Percentiles rank a stretch among this genome's conserved stretches.
These are phyloP conservation scores for Danielozyma ontarioensis DNA, from an alignment of 805 yeast species.

Conservation along the genomic window DNA sequence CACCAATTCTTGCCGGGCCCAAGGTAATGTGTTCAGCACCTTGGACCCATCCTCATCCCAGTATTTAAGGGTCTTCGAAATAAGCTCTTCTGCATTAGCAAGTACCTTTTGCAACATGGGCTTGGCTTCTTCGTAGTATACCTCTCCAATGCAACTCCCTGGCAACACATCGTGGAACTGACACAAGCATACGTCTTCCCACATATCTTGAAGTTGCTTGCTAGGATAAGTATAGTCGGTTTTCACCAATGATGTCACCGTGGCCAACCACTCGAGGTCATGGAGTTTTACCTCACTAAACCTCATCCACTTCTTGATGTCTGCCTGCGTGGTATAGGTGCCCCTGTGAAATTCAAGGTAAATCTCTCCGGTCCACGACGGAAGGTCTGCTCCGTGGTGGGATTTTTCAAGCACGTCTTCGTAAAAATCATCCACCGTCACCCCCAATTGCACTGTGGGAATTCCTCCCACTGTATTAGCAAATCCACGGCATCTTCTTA, in stretches of 20 bases:
- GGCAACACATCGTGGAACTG: constrained; percentile 99
- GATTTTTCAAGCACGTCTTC: constrained; percentile 59
- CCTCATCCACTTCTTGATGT: constrained; percentile 77
- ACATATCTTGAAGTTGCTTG: constrained; percentile 57
- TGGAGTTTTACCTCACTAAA: constrained; percentile 69
- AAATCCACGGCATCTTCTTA: constrained; percentile 86
- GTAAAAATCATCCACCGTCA: constrained; percentile 76
- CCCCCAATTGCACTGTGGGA: constrained; percentile 78
- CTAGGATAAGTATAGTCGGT: constrained; percentile 67
- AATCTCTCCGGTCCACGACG: constrained; percentile 90
- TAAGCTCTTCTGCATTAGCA: constrained; percentile 47
- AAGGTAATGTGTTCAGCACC: constrained; percentile 55
- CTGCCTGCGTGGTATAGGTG: constrained; percentile 92
- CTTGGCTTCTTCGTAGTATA: constrained; percentile 74
- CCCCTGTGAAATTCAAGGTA: constrained; percentile 96
- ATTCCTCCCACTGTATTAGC: constrained; percentile 74
- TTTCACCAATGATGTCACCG: constrained; percentile 57
- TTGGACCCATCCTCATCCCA: constrained; percentile 9
- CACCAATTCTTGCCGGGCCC: constrained; percentile 51
- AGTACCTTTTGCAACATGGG: constrained; percentile 65
- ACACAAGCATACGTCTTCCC: constrained; percentile 87
- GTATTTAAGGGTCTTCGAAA: constrained; percentile 40
- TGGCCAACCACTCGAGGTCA: constrained; percentile 80
- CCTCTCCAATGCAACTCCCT: constrained; percentile 92
- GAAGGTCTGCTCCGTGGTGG: constrained; percentile 60